Base-by-base conservation (phyloP, 2,329 filamentous ascomycete genomes). In the Ophiostoma perfectum region DNA sequence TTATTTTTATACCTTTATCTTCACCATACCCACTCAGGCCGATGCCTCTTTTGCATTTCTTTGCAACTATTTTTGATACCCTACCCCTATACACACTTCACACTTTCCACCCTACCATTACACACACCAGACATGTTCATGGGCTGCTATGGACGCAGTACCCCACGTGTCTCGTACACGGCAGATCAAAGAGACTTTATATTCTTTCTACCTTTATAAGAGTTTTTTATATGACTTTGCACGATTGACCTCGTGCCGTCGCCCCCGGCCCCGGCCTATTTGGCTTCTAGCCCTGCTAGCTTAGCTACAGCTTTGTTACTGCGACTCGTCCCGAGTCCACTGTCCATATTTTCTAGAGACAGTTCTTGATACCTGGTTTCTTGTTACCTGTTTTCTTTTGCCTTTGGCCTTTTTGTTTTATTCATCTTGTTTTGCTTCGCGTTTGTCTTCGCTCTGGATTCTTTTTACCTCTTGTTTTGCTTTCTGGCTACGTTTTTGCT, bases 321-420 rank as follows among this genome's bases (percentile, higher is more conserved):
- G 44, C 6, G 42, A 11, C 42, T 49, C 42, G 16, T 7, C 5
- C 45, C 14, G 8, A 38, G 27, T 42, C 47, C 41, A 64, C 63
- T 36, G 65, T 60, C 66, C 41, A 60, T 52, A 63, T 52, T 66
- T 55, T 42, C 44, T 16, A 44, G 38, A 60, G 58, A 9, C 52
- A 64, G 27, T 64, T 12, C n/a, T 45, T 64, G 63, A 64, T 64
- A 64, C 63, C 63, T 64, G 42, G 63, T 64, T 64, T 64, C 62
- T 64, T 49, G 52, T 47, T 42, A 12, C 11, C 36, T 44, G 12
- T 18, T 38, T 49, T n/a, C 7, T 64, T 38, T 38, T 12, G 16
- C 8, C 45, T 0, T 47, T 55, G 7, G n/a, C 14, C 11, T 8
- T 58, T 44, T 14, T 18, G n/a, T 36, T 3, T 16, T 49, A 8